Evolutionary conservation across 192 early-diverging fungal species (phyloP), one percentile per base, ranked within the genome.

Genomic region (Entophlyctis helioformis): DNA sequence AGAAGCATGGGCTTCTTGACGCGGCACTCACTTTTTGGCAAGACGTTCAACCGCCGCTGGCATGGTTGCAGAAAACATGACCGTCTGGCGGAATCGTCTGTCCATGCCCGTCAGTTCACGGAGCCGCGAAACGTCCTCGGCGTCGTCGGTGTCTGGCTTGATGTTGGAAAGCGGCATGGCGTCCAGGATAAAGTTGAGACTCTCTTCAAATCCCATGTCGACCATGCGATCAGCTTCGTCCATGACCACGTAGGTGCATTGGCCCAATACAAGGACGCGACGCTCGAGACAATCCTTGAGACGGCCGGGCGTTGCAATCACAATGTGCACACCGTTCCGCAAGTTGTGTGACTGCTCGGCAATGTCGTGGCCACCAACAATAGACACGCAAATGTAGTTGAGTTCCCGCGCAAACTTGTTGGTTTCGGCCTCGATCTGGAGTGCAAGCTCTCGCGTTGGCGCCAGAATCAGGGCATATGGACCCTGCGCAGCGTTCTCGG

Each of bases 51-150:
- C 91, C 0, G 82, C 83, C 1, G 89, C 46, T 5, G 95, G 95
- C 92, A 98, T 96, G 3, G 95, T 98, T 11, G 95, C 95, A 13
- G 93, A 96, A 64, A 98, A 98, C 93, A 98, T 96, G 54, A 91
- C 87, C 1, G 96, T 98, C 62, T 97, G 96, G 28, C 95, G 76
- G 57, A 78, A 91, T 51, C 74, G 46, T 4, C 12, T 43, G 8
- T 22, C 32, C 20, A 16, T 31, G 10, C 28, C 39, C 20, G 26
- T 32, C 38, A 48, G 24, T 5, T 25, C 24, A 4, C 9, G 12
- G 8, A 35, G 44, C 66, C 56, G 56, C 21, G 63, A 45, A 8
- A 60, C 63, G 56, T 80, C 67, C 39, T 81, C 78, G 0, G 79
- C 79, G 24, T 83, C 83, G 27, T 80, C 80, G 1, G 59, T 65